These are phyloP conservation scores for Globisporangium heterothallicum DNA, from an alignment of 352 stramenopile genomes.

Conservation along the genomic window DNA sequence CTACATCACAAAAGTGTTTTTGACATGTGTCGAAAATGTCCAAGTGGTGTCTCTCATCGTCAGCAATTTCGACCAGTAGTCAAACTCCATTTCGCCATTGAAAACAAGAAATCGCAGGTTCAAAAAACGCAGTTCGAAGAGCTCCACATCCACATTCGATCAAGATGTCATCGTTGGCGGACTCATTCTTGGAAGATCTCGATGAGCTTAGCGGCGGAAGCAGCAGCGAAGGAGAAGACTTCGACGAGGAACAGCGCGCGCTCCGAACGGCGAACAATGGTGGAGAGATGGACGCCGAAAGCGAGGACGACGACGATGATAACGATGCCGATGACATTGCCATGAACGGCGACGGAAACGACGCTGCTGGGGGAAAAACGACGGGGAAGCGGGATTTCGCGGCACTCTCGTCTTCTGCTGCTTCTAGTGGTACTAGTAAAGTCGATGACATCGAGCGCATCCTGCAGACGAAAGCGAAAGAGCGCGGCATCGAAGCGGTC, in stretches of 20 bases:
- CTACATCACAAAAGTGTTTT: too few relatives aligned
- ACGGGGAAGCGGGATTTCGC: constrained; percentile 23
- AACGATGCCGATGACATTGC: constrained; percentile 19
- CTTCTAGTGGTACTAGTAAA: too few relatives aligned
- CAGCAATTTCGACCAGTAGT: too few relatives aligned
- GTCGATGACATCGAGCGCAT: constrained; percentile 29
- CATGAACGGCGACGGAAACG: constrained; percentile 14
- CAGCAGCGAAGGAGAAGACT: constrained; percentile 58
- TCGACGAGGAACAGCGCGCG: constrained; percentile 5
- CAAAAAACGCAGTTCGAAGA: neutral
- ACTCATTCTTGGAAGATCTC: constrained; percentile 87
- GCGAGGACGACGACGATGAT: constrained; percentile 16
- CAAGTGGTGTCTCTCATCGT: too few relatives aligned
- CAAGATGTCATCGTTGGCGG: constrained; percentile 79
- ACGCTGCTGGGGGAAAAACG: neutral
- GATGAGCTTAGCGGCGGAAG: constrained; percentile 83
- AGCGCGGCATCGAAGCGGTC: constrained; percentile 50
- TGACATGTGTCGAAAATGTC: neutral
- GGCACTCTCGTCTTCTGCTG: constrained; percentile 15
- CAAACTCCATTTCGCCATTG: neutral
- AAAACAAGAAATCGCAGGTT: neutral
- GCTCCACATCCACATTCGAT: too few relatives aligned
- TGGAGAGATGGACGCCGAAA: constrained; percentile 14
- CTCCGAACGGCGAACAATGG: constrained; percentile 1
- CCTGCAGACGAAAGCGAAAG: constrained; percentile 36